These are phyloP conservation scores for Botryotinia narcissicola DNA, from an alignment of 2,329 filamentous ascomycete species.

Conservation along the genomic window DNA sequence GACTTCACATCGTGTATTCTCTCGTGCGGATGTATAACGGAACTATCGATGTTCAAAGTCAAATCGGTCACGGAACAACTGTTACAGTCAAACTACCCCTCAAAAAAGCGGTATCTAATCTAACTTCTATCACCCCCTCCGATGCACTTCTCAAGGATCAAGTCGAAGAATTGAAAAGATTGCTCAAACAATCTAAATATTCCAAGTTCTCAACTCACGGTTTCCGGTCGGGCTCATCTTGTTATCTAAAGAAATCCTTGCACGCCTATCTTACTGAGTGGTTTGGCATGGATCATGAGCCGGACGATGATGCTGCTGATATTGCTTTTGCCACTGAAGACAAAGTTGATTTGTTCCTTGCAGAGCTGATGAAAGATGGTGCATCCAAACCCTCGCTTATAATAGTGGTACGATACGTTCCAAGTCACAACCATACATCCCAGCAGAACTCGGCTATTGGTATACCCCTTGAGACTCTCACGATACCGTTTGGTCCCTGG, in stretches of 20 bases:
- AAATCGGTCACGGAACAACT: constrained; percentile 51
- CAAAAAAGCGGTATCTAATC: background rate
- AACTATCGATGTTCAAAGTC: constrained; percentile 54
- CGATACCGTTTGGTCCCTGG: constrained; percentile 17
- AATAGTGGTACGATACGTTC: constrained; percentile 9
- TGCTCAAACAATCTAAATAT: constrained; percentile 5
- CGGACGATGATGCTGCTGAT: background rate
- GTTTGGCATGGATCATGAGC: background rate
- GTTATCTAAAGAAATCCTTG: constrained; percentile 7
- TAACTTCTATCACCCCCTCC: background rate
- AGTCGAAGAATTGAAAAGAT: background rate
- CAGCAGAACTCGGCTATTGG: background rate
- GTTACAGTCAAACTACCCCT: constrained; percentile 44
- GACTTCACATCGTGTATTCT: constrained; percentile 57
- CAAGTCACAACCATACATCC: background rate
- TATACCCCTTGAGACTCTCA: constrained; percentile 15
- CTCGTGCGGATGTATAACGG: constrained; percentile 59
- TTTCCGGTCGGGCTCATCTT: constrained; percentile 1
- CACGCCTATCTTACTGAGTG: constrained; percentile 11
- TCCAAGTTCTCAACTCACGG: constrained; percentile 13
- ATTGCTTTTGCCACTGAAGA: constrained; percentile 16
- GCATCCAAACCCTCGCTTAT: constrained; percentile 7
- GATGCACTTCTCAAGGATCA: background rate
- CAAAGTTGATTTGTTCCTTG: background rate
- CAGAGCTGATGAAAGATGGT: background rate